Conservation (phyloP, 2,329 filamentous ascomycete species). For the Teratosphaeria viscida region DNA sequence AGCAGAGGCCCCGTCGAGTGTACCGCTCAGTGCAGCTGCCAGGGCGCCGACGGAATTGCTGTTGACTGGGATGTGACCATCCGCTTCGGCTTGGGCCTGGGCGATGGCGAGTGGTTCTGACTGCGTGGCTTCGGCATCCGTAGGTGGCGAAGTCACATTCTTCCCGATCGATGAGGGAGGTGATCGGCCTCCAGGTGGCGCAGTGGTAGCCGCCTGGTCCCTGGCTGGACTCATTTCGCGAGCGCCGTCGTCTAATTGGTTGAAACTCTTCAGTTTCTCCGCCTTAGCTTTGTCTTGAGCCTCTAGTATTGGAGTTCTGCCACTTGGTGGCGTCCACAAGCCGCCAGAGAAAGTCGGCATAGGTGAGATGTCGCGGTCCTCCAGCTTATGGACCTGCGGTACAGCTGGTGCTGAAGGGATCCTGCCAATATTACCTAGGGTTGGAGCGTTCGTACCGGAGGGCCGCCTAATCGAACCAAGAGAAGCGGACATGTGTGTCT, state of each 20-base stretch:
- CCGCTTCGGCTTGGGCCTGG: neutral
- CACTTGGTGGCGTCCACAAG: constrained; percentile 29
- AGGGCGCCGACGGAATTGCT: neutral
- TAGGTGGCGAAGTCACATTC: neutral
- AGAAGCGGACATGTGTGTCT: constrained; percentile 1
- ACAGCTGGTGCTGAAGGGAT: neutral
- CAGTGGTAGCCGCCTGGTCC: constrained; percentile 23
- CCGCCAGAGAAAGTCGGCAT: constrained; percentile 10
- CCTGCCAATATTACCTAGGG: neutral
- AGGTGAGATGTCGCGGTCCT: neutral
- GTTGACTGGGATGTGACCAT: neutral
- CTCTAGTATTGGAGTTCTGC: constrained; percentile 11
- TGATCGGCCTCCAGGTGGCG: constrained; percentile 16
- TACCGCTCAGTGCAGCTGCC: neutral
- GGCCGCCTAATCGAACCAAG: constrained; percentile 1
- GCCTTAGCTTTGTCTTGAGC: constrained; percentile 13
- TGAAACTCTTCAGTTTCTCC: neutral
- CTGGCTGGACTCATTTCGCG: neutral
- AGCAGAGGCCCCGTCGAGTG: neutral
- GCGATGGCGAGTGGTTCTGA: neutral
- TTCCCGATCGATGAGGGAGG: neutral
- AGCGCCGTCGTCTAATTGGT: neutral
- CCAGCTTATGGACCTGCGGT: neutral
- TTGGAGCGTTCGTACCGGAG: neutral
- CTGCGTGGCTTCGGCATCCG: neutral